phyloP scores from a whole-genome alignment of 495 filamentous ascomycete genomes.

The Lasiosphaeria miniovina region DNA sequence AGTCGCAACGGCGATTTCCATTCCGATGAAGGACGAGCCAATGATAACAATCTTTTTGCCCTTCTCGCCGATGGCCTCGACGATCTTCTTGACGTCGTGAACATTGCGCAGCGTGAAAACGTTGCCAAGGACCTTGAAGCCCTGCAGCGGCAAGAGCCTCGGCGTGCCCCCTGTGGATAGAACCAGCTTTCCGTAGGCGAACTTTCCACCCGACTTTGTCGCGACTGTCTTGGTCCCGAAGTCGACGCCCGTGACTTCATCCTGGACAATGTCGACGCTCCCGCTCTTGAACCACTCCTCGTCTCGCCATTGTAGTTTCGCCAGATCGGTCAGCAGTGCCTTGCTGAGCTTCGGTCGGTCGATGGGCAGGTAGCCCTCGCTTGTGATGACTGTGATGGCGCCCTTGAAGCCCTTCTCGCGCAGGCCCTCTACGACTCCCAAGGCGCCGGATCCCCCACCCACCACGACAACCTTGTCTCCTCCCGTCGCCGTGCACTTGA shows the following conservation, averaged over 20 bases:
- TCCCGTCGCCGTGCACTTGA: slow-evolving; percentile 58
- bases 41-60: slow-evolving; percentile 90
- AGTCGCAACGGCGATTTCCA: slow-evolving; percentile 86
- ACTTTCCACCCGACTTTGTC: slow-evolving; percentile 66
- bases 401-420: slow-evolving; percentile 80
- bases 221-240: slow-evolving; percentile 68
- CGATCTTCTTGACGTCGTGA: slow-evolving; percentile 70
- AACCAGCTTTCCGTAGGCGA: slow-evolving; percentile 81
- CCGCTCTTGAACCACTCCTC: slow-evolving; percentile 73
- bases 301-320: slow-evolving; percentile 72
- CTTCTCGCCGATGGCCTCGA: slow-evolving; percentile 72
- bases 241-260: slow-evolving; percentile 72
- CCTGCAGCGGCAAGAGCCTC: slow-evolving; percentile 71
- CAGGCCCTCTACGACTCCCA: slow-evolving; percentile 77
- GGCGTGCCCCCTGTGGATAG: slow-evolving; percentile 84
- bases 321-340: slow-evolving; percentile 77
- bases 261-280: slow-evolving; percentile 67
- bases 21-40: slow-evolving; percentile 89
- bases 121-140: slow-evolving; percentile 82
- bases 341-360: slow-evolving; percentile 96
- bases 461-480: slow-evolving; percentile 81
- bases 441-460: slow-evolving; percentile 81
- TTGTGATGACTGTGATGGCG: slow-evolving; percentile 76
- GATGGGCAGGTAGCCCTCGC: slow-evolving; percentile 79
- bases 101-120: slow-evolving; percentile 80